Percentiles rank a stretch among this genome's conserved stretches.
Conservation (phyloP, 805 yeast species). For the Yarrowia keelungensis region DNA sequence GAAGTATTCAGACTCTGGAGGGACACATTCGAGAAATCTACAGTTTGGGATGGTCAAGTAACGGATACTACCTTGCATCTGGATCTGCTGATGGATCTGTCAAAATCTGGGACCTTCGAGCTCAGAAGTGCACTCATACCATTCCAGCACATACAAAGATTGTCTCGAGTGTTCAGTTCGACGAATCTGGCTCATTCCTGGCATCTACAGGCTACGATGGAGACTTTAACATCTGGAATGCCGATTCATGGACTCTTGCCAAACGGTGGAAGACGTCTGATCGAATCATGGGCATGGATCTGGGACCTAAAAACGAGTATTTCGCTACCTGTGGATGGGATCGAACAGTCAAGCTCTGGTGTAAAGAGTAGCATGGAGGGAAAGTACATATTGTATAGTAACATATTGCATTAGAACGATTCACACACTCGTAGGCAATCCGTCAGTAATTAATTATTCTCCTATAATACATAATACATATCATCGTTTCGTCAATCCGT, state of each 20-base stretch:
- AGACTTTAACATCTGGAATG: slow-evolving; percentile 62
- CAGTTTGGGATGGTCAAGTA: slow-evolving; percentile 73
- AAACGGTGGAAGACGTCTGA: slow-evolving; percentile 60
- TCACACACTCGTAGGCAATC: not conserved
- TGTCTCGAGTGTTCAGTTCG: slow-evolving; percentile 69
- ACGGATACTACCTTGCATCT: slow-evolving; percentile 78
- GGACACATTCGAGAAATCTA: slow-evolving; percentile 80
- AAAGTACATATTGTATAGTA: not conserved
- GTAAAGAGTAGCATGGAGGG: slow-evolving; percentile 37
- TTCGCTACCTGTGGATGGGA: slow-evolving; percentile 85
- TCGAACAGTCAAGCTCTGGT: slow-evolving; percentile 74
- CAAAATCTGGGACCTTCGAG: slow-evolving; percentile 86
- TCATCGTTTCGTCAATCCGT: not conserved
- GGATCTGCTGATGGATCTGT: slow-evolving; percentile 85
- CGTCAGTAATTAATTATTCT: slow-evolving; percentile 18
- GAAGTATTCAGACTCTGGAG: slow-evolving; percentile 60
- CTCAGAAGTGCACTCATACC: slow-evolving; percentile 53
- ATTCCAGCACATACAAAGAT: slow-evolving; percentile 79
- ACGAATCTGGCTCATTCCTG: slow-evolving; percentile 57
- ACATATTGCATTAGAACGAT: slow-evolving; percentile 5
- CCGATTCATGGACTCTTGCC: slow-evolving; percentile 68
- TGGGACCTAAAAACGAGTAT: slow-evolving; percentile 53
- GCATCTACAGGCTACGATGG: slow-evolving; percentile 77
- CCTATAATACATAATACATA: slow-evolving; percentile 24
- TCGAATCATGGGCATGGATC: slow-evolving; percentile 74